Evolutionary conservation across 2,329 filamentous ascomycete species (phyloP), one percentile per base, ranked within the genome.

Genomic region (Aspergillus glaucus): DNA sequence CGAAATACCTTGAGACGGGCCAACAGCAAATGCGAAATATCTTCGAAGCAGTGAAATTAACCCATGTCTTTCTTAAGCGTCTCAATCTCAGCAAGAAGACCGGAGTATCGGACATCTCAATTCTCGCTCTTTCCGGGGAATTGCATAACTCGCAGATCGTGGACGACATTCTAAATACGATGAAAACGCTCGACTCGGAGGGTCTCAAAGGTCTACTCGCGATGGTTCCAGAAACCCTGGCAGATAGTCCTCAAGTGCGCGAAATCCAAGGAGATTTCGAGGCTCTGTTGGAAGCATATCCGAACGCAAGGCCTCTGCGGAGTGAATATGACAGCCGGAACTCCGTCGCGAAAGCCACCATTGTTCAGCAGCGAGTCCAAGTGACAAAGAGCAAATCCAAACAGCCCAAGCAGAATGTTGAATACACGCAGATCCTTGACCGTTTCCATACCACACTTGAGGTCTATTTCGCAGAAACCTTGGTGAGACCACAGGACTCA

Each of bases 281-380:
- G 40, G 59, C 60, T 10, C 63, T 87, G 5, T 60, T 76, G 19
- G 60, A 68, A 30, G 68, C 67, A 40, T 74, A 79, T 14, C 64
- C 75, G 42, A 66, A 72, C 41, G 70, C 75, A 8, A 73, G 72
- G 34, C 68, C 75, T 3, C 75, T 94, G 26, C 82, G 84, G 53
- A 94, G 85, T 69, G 85, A 85, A 63, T 87, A 93, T 65, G 85
- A 85, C 57, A 78, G 85, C 9, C 84, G 85, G 39, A 75, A 76
- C 55, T 74, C 77, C 4, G 76, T 75, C 15, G 63, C 80, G 5
- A 71, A 78, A 49, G 80, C 80, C 3, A 81, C 79, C 0, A 70
- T 83, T n/a, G 74, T 82, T 2, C 77, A 79, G 15, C 78, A 82
- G 54, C 80, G 80, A 53, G 76, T 83, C 17, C 74, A 77, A 45